Evolutionary conservation across 495 filamentous ascomycete genomes (phyloP), one percentile per base, ranked within the genome.

Genomic region (Melanomma pulvis-pyrius): DNA sequence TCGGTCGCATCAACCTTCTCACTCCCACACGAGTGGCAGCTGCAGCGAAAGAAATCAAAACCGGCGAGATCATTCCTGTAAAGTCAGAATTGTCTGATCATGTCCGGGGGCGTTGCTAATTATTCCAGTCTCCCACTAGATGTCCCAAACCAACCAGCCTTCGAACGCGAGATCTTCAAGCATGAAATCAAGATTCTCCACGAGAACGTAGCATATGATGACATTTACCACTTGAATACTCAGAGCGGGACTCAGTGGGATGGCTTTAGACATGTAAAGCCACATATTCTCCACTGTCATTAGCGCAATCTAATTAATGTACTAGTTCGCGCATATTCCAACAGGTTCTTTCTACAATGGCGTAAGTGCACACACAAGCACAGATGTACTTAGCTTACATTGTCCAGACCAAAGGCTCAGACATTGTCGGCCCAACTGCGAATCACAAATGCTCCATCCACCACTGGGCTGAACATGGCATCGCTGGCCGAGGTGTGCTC

Each of bases 191-290:
- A 86, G 74, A 76, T 75, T 63, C 77, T 86, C 2, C 61, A 69
- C 0, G 75, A 79, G 32, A 79, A 79, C n/a, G 47, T 81, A 12
- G 83, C 82, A 1, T 86, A 87, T 60, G 87, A 90, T 66, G 88
- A 91, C 65, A 80, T 88, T 61, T 87, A 90, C 63, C 81, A 83
- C 26, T 82, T 92, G 74, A 92, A 92, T 74, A 91, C 90, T 0
- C 90, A 92, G 71, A 83, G 85, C 68, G 84, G 84, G 26, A 89
- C 86, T 2, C 90, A 93, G 75, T 92, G 90, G 90, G 90, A 93
- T 70, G 87, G 88, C 21, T 80, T 92, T n/a, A 79, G 87, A 51
- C 89, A 91, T 70, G 82, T 84, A 75, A 34, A 71, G 8, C 0
- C n/a, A 17, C 19, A 21, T 49, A 32, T 7, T 11, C 13, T 36